A percentile compares a stretch with the other conserved stretches of the same genome.
Evolutionary conservation across 192 early-diverging fungal species (phyloP).

Genomic region (Backusella psychrophila): DNA sequence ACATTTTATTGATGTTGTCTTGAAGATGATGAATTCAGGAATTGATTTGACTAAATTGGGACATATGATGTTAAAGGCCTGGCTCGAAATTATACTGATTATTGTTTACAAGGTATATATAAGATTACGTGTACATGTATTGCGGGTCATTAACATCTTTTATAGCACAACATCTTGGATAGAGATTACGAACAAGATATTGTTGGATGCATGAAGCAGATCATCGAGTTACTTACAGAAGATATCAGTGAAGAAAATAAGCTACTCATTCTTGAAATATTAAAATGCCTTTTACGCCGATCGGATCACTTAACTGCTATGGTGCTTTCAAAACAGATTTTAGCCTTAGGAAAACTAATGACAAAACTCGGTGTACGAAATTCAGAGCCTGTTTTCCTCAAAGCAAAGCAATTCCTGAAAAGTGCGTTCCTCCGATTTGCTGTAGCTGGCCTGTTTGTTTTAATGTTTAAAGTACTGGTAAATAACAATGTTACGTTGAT

Average conservation of each 20-base stretch:
- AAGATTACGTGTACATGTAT: neutral
- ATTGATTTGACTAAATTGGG: conserved; percentile 44
- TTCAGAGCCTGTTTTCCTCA: conserved; percentile 42
- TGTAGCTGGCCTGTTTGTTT: conserved; percentile 57
- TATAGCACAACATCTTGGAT: conserved; percentile 43
- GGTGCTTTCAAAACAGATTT: conserved; percentile 55
- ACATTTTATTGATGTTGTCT: conserved; percentile 52
- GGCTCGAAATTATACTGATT: conserved; percentile 55
- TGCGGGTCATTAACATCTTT: neutral
- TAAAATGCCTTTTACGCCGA: conserved; percentile 45
- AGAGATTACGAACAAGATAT: conserved; percentile 36
- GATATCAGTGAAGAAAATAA: conserved; percentile 58
- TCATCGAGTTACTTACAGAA: conserved; percentile 37
- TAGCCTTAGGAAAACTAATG: conserved; percentile 54
- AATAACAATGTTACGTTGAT: neutral
- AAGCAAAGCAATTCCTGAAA: conserved; percentile 52
- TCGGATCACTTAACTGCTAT: conserved; percentile 55
- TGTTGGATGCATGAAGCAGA: conserved; percentile 38
- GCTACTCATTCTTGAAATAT: conserved; percentile 49
- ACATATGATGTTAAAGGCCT: conserved; percentile 46
- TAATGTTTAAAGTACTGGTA: conserved; percentile 55
- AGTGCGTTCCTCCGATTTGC: conserved; percentile 54
- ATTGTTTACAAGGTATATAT: conserved; percentile 54
- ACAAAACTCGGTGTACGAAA: conserved; percentile 44
- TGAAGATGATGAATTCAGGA: conserved; percentile 51